phyloP scores from a whole-genome alignment of 345 rosid genomes.

The Lumnitzera racemosa region DNA sequence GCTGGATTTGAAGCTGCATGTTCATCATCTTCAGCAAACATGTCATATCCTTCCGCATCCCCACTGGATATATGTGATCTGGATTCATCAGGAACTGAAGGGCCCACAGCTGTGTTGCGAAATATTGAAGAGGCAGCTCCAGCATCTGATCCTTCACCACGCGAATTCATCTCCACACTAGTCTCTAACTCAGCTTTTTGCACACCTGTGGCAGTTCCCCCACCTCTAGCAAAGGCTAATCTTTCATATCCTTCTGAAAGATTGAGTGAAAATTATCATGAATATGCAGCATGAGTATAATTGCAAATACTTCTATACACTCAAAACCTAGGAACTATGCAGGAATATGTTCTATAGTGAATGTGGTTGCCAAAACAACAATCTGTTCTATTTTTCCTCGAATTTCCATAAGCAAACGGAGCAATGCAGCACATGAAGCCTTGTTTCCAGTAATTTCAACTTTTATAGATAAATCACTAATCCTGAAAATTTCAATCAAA shows the following conservation, averaged over 20 bases:
- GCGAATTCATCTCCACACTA: constrained; percentile 12
- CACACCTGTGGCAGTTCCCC: constrained; percentile 14
- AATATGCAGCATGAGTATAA: no score
- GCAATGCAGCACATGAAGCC: no score
- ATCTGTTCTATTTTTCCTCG: no score
- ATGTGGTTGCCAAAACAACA: no score
- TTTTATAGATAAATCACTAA: background rate
- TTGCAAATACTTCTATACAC: no score
- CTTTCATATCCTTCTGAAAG: constrained; percentile 76
- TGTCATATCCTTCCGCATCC: constrained; percentile 50
- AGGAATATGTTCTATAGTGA: no score
- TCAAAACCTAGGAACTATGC: no score
- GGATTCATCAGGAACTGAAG: constrained; percentile 21
- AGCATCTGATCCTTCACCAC: constrained; percentile 13
- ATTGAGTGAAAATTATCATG: no score
- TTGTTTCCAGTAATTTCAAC: no score
- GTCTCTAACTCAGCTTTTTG: constrained; percentile 12
- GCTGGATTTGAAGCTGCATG: constrained; percentile 27
- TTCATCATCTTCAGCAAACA: constrained; percentile 80
- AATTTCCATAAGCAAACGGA: no score
- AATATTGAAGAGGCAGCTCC: constrained; percentile 19
- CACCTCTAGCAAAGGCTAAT: constrained; percentile 49
- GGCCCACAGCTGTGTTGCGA: constrained; percentile 13
- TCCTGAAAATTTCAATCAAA: constrained; percentile 1
- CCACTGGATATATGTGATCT: constrained; percentile 18